Percentiles rank a stretch among this genome's conserved stretches.
Conservation (phyloP, 1,284 basidiomycete genomes). For the Puccinia polysora region DNA sequence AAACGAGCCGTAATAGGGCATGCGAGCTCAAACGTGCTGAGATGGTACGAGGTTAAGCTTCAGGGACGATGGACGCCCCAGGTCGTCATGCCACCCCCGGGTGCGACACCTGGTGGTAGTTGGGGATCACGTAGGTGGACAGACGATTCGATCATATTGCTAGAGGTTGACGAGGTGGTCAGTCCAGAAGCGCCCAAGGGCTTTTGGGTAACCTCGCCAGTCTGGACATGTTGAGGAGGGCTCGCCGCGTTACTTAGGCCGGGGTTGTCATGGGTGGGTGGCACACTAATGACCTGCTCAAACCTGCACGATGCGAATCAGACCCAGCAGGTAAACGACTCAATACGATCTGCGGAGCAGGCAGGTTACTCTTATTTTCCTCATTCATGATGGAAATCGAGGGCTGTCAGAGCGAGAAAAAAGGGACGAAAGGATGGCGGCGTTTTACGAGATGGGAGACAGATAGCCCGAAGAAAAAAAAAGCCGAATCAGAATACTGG, state of each 20-base stretch:
- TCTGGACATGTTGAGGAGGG: not conserved
- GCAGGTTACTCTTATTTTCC: not conserved
- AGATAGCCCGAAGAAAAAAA: not conserved
- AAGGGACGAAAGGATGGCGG: too few relatives aligned
- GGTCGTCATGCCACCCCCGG: not conserved
- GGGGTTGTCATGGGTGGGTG: not conserved
- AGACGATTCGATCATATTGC: not conserved
- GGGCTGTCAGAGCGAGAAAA: not conserved
- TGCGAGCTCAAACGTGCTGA: too few relatives aligned
- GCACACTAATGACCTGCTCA: conserved; percentile 23
- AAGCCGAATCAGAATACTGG: not conserved
- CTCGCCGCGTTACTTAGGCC: not conserved
- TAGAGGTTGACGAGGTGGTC: conserved; percentile 1
- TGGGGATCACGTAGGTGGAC: not conserved
- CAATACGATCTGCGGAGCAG: not conserved
- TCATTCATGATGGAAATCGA: not conserved
- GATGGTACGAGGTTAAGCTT: too few relatives aligned
- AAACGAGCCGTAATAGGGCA: too few relatives aligned
- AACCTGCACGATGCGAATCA: conserved; percentile 15
- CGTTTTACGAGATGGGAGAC: not conserved
- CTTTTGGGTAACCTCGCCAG: not conserved
- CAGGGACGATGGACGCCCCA: conserved; percentile 9
- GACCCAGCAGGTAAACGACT: not conserved
- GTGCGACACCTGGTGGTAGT: not conserved
- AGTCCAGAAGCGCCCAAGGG: not conserved